phyloP scores from a whole-genome alignment of 371 early-diverging fungal species.

The Mucor ambiguus region DNA sequence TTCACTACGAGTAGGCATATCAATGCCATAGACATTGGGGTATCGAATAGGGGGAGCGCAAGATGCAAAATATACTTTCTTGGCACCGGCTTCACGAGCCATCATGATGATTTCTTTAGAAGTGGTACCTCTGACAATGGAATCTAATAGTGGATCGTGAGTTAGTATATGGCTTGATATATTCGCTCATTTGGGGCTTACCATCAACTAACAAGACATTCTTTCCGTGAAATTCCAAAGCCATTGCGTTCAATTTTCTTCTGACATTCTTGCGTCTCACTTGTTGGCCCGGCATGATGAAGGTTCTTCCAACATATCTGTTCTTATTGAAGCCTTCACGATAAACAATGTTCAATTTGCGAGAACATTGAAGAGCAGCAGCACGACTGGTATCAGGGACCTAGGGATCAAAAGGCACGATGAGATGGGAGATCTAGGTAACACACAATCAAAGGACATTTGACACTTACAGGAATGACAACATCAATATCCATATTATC shows the following conservation, averaged over 20 bases:
- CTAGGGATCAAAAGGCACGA: conserved; percentile 29
- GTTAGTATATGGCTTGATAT: background rate
- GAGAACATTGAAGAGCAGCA: conserved; percentile 90
- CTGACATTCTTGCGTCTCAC: conserved; percentile 89
- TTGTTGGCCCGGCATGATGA: conserved; percentile 98
- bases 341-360: conserved; percentile 83
- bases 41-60: conserved; percentile 94
- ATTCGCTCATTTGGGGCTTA: conserved; percentile 27
- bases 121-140: conserved; percentile 97
- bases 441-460: background rate
- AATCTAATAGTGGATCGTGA: conserved; percentile 58
- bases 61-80: conserved; percentile 97
- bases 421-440: background rate
- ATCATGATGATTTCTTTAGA: conserved; percentile 97
- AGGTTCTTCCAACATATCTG: conserved; percentile 96
- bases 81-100: conserved; percentile 97
- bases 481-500: conserved; percentile 89
- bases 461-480: conserved; percentile 83
- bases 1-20: conserved; percentile 95
- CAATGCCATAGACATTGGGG: conserved; percentile 99
- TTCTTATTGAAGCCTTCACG: conserved; percentile 99
- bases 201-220: conserved; percentile 96
- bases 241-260: conserved; percentile 97
- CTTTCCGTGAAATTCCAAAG: conserved; percentile 92
- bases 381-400: conserved; percentile 95